phyloP scores from a whole-genome alignment of 768 basidiomycete species.

The Tylopilus sp. region DNA sequence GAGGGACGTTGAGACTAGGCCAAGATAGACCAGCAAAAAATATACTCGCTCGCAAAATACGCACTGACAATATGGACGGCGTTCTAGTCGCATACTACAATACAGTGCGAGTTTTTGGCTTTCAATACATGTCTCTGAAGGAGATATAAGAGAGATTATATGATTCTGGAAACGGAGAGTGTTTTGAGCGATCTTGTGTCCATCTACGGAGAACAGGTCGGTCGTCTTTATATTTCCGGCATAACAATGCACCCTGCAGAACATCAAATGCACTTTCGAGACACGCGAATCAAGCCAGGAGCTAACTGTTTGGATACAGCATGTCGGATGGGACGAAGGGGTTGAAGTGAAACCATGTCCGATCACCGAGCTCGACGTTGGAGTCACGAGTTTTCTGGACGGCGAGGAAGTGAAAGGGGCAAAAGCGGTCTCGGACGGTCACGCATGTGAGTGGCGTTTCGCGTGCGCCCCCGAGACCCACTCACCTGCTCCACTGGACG shows the following conservation, averaged over 20 bases:
- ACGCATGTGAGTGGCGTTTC: conserved; percentile 14
- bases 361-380: conserved; percentile 59
- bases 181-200: conserved; percentile 54
- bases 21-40: too few species aligned
- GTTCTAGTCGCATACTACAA: conserved; percentile 88
- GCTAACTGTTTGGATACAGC: conserved; percentile 69
- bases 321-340: conserved; percentile 43
- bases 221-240: conserved; percentile 15
- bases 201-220: conserved; percentile 65
- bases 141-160: conserved; percentile 87
- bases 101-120: conserved; percentile 82
- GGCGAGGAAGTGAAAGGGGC: conserved; percentile 37
- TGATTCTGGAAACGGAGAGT: conserved; percentile 56
- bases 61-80: conserved; percentile 97
- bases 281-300: conserved; percentile 40
- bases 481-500: conserved; percentile 46
- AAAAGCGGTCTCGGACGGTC: conserved; percentile 26
- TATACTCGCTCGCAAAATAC: too few species aligned
- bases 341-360: conserved; percentile 36
- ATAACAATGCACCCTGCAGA: conserved; percentile 32
- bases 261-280: conserved; percentile 60
- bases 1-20: too few species aligned
- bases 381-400: conserved; percentile 43
- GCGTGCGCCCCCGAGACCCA: background rate
- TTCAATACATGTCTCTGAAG: conserved; percentile 84